A percentile compares a stretch with the other conserved stretches of the same genome.
phyloP scores from a whole-genome alignment of 306 rosid genomes.

The Cucurbita argyrosperma region DNA sequence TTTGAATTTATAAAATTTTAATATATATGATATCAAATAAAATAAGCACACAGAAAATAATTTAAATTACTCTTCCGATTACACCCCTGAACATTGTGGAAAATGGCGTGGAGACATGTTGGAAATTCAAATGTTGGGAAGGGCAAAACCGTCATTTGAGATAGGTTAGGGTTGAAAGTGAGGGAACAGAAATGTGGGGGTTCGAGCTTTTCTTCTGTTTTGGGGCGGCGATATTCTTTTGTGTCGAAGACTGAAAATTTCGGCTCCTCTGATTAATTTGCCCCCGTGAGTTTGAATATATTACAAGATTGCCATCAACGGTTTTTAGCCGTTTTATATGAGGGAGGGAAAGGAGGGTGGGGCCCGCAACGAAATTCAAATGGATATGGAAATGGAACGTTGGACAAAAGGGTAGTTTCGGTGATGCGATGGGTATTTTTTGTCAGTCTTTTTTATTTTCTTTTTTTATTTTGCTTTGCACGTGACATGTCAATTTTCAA shows the following conservation, averaged over 20 bases:
- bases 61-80: background rate
- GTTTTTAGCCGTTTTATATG: conserved; percentile 12
- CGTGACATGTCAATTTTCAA: background rate
- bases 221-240: conserved; percentile 19
- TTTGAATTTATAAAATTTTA: conserved; percentile 9
- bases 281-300: background rate
- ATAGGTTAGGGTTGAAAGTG: background rate
- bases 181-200: conserved; percentile 18
- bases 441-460: background rate
- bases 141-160: conserved; percentile 10
- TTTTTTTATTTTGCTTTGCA: background rate
- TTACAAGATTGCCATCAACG: conserved; percentile 27
- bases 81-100: background rate
- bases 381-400: background rate
- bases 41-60: no score
- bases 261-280: conserved; percentile 11
- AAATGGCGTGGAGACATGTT: background rate
- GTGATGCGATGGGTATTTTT: background rate
- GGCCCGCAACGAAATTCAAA: conserved; percentile 8
- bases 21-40: background rate
- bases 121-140: background rate
- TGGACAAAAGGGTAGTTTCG: background rate
- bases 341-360: conserved; percentile 1
- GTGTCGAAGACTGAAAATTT: conserved; percentile 22
- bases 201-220: conserved; percentile 11